Conservation (phyloP, 1,139 yeast genomes). For the Yamadazyma taylorii region DNA sequence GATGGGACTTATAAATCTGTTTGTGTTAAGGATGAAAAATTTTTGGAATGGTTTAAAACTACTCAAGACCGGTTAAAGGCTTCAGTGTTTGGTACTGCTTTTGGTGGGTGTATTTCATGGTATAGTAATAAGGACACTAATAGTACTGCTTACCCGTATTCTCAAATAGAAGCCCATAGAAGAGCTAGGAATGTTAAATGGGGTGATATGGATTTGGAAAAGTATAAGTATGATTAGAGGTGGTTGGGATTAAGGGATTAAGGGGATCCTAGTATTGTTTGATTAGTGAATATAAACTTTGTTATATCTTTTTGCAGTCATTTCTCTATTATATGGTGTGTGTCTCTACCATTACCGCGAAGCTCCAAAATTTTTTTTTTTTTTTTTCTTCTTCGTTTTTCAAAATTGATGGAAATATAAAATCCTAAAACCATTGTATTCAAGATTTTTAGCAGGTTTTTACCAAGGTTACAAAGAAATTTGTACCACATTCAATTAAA, state of each 20-base stretch:
- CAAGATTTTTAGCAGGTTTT: too few relatives aligned
- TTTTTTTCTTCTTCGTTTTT: too few relatives aligned
- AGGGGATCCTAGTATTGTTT: background rate
- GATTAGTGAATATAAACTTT: too few relatives aligned
- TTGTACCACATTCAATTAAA: background rate
- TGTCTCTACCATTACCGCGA: too few relatives aligned
- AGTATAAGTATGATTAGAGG: conserved; percentile 6
- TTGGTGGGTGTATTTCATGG: conserved; percentile 49
- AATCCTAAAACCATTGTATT: too few relatives aligned
- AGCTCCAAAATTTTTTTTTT: too few relatives aligned
- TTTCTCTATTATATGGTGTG: too few relatives aligned
- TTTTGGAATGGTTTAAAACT: conserved; percentile 35
- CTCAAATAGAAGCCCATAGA: conserved; percentile 37
- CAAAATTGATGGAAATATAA: too few relatives aligned
- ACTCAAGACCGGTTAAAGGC: conserved; percentile 28
- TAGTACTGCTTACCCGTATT: conserved; percentile 39
- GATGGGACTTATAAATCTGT: conserved; percentile 31
- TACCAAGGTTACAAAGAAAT: too few relatives aligned
- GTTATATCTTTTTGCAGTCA: too few relatives aligned
- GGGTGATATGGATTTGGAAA: conserved; percentile 22
- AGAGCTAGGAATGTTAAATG: conserved; percentile 28
- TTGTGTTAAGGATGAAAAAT: conserved; percentile 32
- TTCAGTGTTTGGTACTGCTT: conserved; percentile 40
- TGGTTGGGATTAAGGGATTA: too few relatives aligned
- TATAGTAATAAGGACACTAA: conserved; percentile 31